phyloP scores from a whole-genome alignment of 2,329 filamentous ascomycete species.

The Passalora sequoiae region DNA sequence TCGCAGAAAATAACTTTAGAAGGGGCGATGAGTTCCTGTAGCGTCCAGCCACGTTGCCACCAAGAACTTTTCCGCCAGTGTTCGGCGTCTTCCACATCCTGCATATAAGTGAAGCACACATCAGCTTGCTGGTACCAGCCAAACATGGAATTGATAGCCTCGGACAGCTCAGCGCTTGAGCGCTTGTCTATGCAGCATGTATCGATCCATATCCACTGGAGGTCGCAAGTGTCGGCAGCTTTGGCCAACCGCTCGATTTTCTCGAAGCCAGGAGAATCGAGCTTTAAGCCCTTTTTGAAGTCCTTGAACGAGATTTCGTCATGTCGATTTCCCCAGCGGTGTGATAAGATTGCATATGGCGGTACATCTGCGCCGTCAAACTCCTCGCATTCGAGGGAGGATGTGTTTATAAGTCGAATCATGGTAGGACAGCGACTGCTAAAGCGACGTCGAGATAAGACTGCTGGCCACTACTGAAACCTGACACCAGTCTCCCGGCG shows the following conservation, averaged over 20 bases:
- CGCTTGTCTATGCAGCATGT: constrained; percentile 17
- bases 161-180: constrained; percentile 13
- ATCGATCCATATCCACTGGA: constrained; percentile 12
- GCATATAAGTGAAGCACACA: constrained; percentile 18
- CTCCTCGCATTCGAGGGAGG: neutral
- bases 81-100: constrained; percentile 12
- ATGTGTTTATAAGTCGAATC: constrained; percentile 1
- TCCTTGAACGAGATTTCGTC: constrained; percentile 12
- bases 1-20: too few species aligned
- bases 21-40: too few species aligned
- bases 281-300: neutral
- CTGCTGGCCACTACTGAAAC: too few species aligned
- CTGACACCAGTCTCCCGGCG: too few species aligned
- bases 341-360: constrained; percentile 14
- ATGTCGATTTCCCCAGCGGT: constrained; percentile 8
- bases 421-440: too few species aligned
- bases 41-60: neutral
- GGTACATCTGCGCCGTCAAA: neutral
- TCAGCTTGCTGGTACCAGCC: constrained; percentile 16
- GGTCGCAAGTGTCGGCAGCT: constrained; percentile 1
- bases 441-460: too few species aligned
- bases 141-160: too few species aligned
- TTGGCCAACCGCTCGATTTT: constrained; percentile 12
- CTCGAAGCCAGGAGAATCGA: constrained; percentile 6
- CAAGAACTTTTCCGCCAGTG: neutral